phyloP scores from a whole-genome alignment of 768 basidiomycete species.

The Pleurotus tuber-regium region DNA sequence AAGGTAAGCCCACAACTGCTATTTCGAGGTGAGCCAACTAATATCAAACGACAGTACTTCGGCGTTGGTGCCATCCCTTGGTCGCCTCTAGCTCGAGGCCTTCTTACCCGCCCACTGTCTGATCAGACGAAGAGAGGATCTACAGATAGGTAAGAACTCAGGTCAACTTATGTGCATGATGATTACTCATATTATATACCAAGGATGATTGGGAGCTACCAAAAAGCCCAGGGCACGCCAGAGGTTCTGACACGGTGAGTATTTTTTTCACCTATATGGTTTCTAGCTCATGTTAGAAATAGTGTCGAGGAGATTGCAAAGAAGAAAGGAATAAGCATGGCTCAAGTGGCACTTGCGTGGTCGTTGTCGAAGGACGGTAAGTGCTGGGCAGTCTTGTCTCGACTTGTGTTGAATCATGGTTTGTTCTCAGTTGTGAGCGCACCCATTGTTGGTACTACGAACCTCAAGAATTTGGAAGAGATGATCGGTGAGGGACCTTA shows the following conservation, averaged over 20 bases:
- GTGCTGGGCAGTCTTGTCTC: neutral
- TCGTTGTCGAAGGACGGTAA: slow-evolving; percentile 32
- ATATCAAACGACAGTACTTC: too few species aligned
- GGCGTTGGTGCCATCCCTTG: slow-evolving; percentile 39
- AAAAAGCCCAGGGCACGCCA: slow-evolving; percentile 8
- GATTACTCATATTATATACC: too few species aligned
- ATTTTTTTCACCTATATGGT: neutral
- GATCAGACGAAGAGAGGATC: slow-evolving; percentile 25
- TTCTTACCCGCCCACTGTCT: slow-evolving; percentile 27
- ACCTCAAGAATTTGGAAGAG: slow-evolving; percentile 43
- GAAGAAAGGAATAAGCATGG: slow-evolving; percentile 42
- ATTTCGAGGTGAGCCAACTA: too few species aligned
- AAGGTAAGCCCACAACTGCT: too few species aligned
- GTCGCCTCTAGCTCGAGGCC: slow-evolving; percentile 35
- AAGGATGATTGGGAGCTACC: slow-evolving; percentile 12
- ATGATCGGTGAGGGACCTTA: slow-evolving; percentile 31
- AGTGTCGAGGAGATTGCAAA: slow-evolving; percentile 47
- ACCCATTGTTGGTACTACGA: slow-evolving; percentile 49
- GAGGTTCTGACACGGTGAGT: slow-evolving; percentile 29
- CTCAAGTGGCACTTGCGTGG: slow-evolving; percentile 46
- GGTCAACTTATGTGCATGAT: neutral
- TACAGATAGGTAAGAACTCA: slow-evolving; percentile 16
- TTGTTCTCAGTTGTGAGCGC: slow-evolving; percentile 34
- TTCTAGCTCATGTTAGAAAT: neutral
- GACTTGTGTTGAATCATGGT: neutral